Percentiles rank a stretch among this genome's conserved stretches.
phyloP scores from a whole-genome alignment of 345 rosid species.

The Leavenworthia alabamica region DNA sequence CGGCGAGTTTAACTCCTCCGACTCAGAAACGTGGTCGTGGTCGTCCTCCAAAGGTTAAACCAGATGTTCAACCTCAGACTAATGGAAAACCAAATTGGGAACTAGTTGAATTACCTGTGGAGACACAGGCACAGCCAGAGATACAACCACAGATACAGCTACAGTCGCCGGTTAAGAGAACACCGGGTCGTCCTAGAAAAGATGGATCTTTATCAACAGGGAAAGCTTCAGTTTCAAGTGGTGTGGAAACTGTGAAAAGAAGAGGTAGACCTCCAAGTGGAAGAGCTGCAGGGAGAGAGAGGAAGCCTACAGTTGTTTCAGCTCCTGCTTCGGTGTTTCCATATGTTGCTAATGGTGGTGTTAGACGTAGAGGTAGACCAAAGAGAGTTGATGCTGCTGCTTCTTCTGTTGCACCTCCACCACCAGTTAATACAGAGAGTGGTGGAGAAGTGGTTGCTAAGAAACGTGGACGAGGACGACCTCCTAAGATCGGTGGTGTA shows the following conservation, averaged over 20 bases:
- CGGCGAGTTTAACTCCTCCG: neutral
- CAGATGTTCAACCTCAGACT: slow-evolving; percentile 17
- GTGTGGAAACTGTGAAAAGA: slow-evolving; percentile 8
- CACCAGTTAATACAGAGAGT: neutral
- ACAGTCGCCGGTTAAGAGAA: slow-evolving; percentile 13
- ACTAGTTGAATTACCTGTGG: slow-evolving; percentile 5
- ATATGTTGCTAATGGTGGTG: slow-evolving; percentile 25
- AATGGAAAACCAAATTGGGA: slow-evolving; percentile 16
- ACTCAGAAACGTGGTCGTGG: slow-evolving; percentile 56
- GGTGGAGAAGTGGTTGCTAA: slow-evolving; percentile 20
- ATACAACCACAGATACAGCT: neutral
- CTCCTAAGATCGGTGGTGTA: slow-evolving; percentile 39
- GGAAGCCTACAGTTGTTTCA: slow-evolving; percentile 21
- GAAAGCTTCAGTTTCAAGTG: slow-evolving; percentile 3
- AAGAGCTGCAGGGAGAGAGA: slow-evolving; percentile 25
- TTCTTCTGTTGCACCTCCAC: slow-evolving; percentile 5
- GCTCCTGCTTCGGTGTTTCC: slow-evolving; percentile 25
- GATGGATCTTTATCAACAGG: slow-evolving; percentile 19
- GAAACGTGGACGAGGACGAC: slow-evolving; percentile 52
- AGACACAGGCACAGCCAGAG: neutral
- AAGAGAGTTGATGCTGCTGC: slow-evolving; percentile 28
- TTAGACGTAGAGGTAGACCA: slow-evolving; percentile 62
- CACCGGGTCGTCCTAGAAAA: slow-evolving; percentile 54
- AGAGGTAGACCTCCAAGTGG: slow-evolving; percentile 32
- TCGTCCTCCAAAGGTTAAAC: slow-evolving; percentile 56